Conservation (phyloP, 2,329 filamentous ascomycete species). For the Nannizzia gypsea region DNA sequence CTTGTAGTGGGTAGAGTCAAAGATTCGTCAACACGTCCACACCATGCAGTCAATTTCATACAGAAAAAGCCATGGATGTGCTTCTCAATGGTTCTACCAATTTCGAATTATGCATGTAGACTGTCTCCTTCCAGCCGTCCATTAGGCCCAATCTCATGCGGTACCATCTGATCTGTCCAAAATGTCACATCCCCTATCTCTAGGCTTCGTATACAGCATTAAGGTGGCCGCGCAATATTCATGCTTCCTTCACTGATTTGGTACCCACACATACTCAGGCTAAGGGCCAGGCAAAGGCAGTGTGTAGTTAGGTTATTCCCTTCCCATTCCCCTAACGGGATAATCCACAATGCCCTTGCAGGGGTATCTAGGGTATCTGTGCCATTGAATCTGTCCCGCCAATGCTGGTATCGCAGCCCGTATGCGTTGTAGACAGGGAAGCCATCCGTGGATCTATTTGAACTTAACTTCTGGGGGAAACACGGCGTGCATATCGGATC, state of each 20-base stretch:
- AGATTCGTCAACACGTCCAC: conserved; percentile 2
- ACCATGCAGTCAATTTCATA: background rate
- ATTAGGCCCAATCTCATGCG: background rate
- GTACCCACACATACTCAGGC: background rate
- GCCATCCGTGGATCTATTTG: background rate
- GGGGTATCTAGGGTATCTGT: background rate
- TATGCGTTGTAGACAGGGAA: conserved; percentile 1
- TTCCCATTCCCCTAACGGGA: background rate
- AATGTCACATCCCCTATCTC: background rate
- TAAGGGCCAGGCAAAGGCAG: background rate
- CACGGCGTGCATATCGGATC: background rate
- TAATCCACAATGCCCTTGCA: background rate
- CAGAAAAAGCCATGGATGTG: background rate
- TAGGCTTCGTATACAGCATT: background rate
- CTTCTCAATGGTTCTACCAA: background rate
- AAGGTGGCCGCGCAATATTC: background rate
- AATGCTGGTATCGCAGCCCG: background rate
- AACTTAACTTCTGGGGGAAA: background rate
- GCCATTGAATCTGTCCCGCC: background rate
- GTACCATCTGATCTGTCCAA: conserved; percentile 2
- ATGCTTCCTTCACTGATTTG: background rate
- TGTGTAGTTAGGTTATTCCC: background rate
- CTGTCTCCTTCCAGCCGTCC: background rate
- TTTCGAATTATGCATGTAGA: background rate
- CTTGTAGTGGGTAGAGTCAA: background rate